Base-by-base conservation (phyloP, 108 stramenopile species). In the Hondaea fermentalgiana region DNA sequence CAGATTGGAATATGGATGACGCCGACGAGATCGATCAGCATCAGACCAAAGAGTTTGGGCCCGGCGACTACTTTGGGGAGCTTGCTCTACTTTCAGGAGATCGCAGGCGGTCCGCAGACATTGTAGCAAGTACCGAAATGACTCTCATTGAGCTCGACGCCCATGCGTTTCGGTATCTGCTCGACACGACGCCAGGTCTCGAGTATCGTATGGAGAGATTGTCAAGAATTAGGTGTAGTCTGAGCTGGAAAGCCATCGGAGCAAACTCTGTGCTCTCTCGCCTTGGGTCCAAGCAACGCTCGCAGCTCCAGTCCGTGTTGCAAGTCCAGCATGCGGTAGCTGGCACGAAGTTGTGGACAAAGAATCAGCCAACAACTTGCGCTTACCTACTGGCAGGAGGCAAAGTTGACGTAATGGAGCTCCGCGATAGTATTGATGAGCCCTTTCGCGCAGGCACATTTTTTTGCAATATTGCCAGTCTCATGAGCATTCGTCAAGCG, bases 51-150 rank as follows among this genome's bases (percentile, higher is more conserved):
- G 49, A 51, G 25, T 83, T 83, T 21, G 72, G 72, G 10, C 47
- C 72, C 25, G 72, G 72, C 23, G 72, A 83, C 49, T 83, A 83
- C 25, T 51, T 83, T 83, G 72, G 72, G 10, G 72, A 83, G 25
- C 72, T 83, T 16, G 72, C 72, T 8, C 25, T 83, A 21, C 49
- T 83, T 5, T 19, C 47, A 8, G 72, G 44, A 5, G 19, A 83
- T 16, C 6, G 72, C 21, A 8, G 44, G 17, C 72, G 72, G 44
- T 83, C 72, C 17, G 72, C 72, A 8, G 72, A 83, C 25, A 51
- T 83, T 51, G 49, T 83, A 5, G 44, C 72, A 5, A 45, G 21
- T 14, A 83, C 72, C 21, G 25, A 83, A 5, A 10, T 83, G 23
- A 51, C 72, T 0, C 12, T 83, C 47, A 21, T 83, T 43, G 6